Percentiles rank a stretch among this genome's conserved stretches.
Conservation (phyloP, 192 early-diverging fungal genomes). For the Backusella mclennaniae region DNA sequence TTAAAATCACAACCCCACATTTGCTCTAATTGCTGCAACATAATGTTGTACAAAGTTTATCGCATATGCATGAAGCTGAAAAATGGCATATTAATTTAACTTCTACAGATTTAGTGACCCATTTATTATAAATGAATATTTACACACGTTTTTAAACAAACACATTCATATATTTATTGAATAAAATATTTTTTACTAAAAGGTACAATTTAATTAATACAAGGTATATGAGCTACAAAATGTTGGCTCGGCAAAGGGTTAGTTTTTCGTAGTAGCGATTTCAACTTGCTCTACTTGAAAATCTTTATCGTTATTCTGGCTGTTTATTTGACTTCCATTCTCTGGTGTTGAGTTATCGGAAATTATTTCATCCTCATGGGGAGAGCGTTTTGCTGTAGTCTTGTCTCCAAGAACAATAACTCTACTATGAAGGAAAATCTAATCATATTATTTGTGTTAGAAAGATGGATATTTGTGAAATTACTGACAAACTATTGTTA, state of each 20-base stretch:
- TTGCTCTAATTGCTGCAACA: background rate
- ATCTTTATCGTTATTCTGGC: background rate
- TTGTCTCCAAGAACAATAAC: background rate
- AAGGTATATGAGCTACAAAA: background rate
- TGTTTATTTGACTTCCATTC: background rate
- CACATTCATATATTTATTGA: background rate
- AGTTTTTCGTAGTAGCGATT: background rate
- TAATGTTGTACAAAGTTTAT: background rate
- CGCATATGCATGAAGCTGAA: background rate
- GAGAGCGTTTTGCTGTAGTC: background rate
- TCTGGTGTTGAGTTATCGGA: background rate
- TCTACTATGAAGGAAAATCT: constrained; percentile 6
- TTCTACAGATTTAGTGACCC: too few relatives aligned
- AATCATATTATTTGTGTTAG: background rate
- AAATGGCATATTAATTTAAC: background rate
- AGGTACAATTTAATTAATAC: background rate
- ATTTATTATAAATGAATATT: background rate
- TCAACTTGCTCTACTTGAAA: background rate
- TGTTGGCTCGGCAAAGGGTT: background rate
- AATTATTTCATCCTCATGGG: background rate
- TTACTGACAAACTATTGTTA: too few relatives aligned
- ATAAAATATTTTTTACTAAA: background rate
- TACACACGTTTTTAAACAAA: background rate
- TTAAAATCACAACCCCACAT: background rate
- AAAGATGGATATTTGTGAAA: too few relatives aligned